Percentiles rank a stretch among this genome's conserved stretches.
phyloP scores from a whole-genome alignment of 768 basidiomycete genomes.

The Rhodotorula kratochvilovae region DNA sequence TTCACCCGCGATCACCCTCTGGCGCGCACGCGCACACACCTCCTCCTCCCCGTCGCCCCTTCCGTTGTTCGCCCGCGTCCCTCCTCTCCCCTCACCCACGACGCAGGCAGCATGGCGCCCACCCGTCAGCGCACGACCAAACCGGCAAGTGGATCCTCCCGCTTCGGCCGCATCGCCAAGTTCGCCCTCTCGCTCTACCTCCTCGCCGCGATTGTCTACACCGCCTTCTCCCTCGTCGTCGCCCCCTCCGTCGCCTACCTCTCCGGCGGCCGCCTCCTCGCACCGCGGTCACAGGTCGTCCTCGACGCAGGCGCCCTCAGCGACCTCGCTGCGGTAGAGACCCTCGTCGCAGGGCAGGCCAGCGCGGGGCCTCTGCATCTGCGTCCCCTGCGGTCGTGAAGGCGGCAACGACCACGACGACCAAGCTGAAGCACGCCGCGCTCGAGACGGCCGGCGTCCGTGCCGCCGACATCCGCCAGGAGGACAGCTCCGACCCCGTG shows the following conservation, averaged over 20 bases:
- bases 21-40: too few species aligned
- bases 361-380: not conserved
- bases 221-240: slow-evolving; percentile 35
- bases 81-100: not conserved
- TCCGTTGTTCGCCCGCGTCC: not conserved
- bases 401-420: not conserved
- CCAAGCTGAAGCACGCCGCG: slow-evolving; percentile 29
- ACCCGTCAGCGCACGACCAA: not conserved
- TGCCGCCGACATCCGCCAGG: slow-evolving; percentile 34
- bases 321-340: not conserved
- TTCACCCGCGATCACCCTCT: too few species aligned
- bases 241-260: slow-evolving; percentile 24
- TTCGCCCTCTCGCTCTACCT: slow-evolving; percentile 36
- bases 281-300: not conserved
- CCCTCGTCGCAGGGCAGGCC: not conserved
- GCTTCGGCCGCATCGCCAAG: slow-evolving; percentile 19
- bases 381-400: not conserved
- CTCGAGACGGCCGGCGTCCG: slow-evolving; percentile 37
- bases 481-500: slow-evolving; percentile 33
- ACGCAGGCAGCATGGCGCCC: not conserved
- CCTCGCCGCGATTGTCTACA: slow-evolving; percentile 39
- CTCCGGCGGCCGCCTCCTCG: not conserved
- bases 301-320: not conserved
- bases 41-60: too few species aligned
- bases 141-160: not conserved